Percentiles rank a stretch among this genome's conserved stretches.
Evolutionary conservation across 129 eudicot species (phyloP).

Genomic region (Helichrysum umbraculigerum): DNA sequence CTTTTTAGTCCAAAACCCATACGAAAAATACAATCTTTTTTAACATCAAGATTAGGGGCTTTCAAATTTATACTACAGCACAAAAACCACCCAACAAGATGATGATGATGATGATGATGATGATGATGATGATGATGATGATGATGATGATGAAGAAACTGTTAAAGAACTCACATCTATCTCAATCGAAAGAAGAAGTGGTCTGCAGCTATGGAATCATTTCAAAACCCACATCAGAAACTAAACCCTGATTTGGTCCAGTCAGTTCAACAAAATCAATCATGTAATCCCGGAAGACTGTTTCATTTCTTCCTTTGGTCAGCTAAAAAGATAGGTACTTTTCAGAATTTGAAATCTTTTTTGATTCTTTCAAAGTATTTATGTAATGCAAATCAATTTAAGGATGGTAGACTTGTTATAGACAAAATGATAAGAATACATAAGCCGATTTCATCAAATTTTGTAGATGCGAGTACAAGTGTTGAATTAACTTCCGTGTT

Average conservation of each 20-base stretch:
- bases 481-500: slow-evolving; percentile 18
- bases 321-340: no score
- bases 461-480: slow-evolving; percentile 19
- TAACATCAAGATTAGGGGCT: slow-evolving; percentile 14
- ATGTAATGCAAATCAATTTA: no score
- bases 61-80: slow-evolving; percentile 24
- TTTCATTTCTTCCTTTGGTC: slow-evolving; percentile 54
- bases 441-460: slow-evolving; percentile 8
- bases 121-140: no score
- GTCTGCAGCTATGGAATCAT: not conserved
- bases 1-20: slow-evolving; percentile 17
- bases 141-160: no score
- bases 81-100: slow-evolving; percentile 14
- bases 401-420: no score
- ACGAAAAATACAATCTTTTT: not conserved
- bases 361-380: slow-evolving; percentile 24
- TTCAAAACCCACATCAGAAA: no score
- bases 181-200: slow-evolving; percentile 41
- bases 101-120: slow-evolving; percentile 45
- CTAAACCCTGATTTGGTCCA: slow-evolving; percentile 21
- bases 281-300: slow-evolving; percentile 44
- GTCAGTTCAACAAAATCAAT: slow-evolving; percentile 44
- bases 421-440: slow-evolving; percentile 21
- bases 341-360: slow-evolving; percentile 32
- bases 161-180: slow-evolving; percentile 42